Conservation (phyloP, 1,284 basidiomycete genomes). For the Cystobasidium pallidum region DNA sequence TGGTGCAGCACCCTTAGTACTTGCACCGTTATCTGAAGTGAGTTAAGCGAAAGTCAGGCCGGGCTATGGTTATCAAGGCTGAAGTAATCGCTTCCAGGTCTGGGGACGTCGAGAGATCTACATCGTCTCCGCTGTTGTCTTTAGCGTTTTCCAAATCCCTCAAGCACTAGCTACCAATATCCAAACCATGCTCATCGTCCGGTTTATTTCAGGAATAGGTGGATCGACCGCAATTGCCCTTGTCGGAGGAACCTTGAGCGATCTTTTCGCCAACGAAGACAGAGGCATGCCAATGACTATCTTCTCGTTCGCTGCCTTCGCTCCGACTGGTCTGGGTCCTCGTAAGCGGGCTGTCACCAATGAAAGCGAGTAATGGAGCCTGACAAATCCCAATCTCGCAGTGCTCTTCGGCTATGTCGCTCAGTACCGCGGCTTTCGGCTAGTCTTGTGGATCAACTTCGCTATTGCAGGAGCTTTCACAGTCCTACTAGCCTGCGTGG, state of each 20-base stretch:
- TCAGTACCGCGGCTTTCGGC: conserved; percentile 23
- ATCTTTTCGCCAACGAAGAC: conserved; percentile 56
- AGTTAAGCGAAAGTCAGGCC: background rate
- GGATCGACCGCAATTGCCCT: conserved; percentile 53
- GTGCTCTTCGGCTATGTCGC: conserved; percentile 32
- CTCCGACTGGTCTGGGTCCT: conserved; percentile 40
- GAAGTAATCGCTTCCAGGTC: conserved; percentile 52
- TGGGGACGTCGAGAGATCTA: conserved; percentile 67
- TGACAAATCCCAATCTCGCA: background rate
- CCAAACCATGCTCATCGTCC: conserved; percentile 50
- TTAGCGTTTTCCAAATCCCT: conserved; percentile 52
- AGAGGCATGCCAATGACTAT: conserved; percentile 58
- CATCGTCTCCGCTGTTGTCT: conserved; percentile 59
- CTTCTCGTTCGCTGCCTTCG: conserved; percentile 42
- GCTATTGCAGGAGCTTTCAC: conserved; percentile 62
- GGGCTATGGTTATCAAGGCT: no score
- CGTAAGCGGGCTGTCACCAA: background rate
- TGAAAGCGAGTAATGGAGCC: no score
- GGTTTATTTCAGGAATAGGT: conserved; percentile 53
- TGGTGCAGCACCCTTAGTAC: conserved; percentile 34
- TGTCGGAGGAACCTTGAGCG: conserved; percentile 63
- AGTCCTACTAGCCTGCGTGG: conserved; percentile 46
- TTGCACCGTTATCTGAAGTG: conserved; percentile 42
- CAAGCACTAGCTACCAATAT: conserved; percentile 54
- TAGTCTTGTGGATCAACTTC: conserved; percentile 38